Conservation (phyloP, 2,329 filamentous ascomycete species). For the Raffaelea deltoideospora region DNA sequence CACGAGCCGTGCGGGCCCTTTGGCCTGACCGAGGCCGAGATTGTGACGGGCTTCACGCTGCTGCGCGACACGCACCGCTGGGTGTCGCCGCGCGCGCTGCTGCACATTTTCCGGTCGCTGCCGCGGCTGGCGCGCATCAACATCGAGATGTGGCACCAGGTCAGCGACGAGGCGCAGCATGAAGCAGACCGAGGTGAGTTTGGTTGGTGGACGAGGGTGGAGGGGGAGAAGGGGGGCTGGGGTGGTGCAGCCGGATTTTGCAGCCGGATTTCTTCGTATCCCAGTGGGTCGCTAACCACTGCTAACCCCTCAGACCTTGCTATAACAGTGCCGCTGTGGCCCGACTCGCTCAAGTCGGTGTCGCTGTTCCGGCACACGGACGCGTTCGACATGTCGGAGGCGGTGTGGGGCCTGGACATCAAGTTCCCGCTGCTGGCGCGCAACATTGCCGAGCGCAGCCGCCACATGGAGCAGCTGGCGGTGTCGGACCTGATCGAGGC, state of each 20-base stretch:
- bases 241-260: too few relatives aligned
- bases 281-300: neutral
- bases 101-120: conserved; percentile 10
- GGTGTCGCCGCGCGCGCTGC: conserved; percentile 9
- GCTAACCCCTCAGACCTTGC: conserved; percentile 11
- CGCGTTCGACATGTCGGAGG: conserved; percentile 1
- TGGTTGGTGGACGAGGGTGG: too few relatives aligned
- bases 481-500: conserved; percentile 6
- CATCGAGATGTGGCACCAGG: conserved; percentile 11
- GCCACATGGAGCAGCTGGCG: conserved; percentile 5
- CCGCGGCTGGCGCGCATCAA: conserved; percentile 8
- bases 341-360: conserved; percentile 8
- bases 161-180: conserved; percentile 4
- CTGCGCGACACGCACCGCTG: conserved; percentile 11
- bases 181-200: conserved; percentile 9
- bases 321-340: conserved; percentile 10
- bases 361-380: conserved; percentile 11
- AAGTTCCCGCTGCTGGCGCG: conserved; percentile 2
- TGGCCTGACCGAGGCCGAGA: conserved; percentile 10
- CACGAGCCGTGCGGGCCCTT: conserved; percentile 9
- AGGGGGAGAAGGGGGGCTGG: too few relatives aligned
- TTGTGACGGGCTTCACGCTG: conserved; percentile 9
- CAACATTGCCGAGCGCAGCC: conserved; percentile 1
- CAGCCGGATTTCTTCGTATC: too few relatives aligned
- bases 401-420: conserved; percentile 3